Evolutionary conservation across 164 flowering plant species (phyloP).

Genomic region (Chimonanthus praecox): DNA sequence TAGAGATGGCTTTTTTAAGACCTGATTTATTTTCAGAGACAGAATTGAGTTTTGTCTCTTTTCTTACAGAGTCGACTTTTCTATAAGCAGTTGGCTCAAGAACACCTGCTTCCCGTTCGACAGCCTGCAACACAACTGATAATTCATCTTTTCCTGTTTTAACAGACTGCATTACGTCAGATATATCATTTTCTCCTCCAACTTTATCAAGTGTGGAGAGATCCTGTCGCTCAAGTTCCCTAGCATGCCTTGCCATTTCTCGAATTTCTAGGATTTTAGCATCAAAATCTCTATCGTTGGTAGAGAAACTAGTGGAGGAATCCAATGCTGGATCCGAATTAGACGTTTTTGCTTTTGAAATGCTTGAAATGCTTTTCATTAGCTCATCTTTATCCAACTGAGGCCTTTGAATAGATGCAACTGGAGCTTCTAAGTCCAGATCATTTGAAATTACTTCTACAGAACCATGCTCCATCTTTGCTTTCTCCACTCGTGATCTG

Average conservation of each 20-base stretch:
- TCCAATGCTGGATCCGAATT: conserved; percentile 14
- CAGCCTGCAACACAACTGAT: not conserved
- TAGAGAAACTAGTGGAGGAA: conserved; percentile 15
- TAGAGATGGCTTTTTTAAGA: not conserved
- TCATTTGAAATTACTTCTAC: conserved; percentile 32
- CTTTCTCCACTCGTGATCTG: conserved; percentile 53
- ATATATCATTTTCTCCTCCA: conserved; percentile 18
- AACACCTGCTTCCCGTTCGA: not conserved
- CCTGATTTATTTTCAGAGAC: not conserved
- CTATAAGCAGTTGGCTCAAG: not conserved
- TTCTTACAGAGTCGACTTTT: not conserved
- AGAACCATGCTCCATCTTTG: conserved; percentile 36
- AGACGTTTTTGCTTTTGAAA: conserved; percentile 32
- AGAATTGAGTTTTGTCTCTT: not conserved
- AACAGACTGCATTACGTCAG: not conserved
- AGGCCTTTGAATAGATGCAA: conserved; percentile 42
- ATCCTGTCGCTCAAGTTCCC: conserved; percentile 38
- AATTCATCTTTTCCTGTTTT: conserved; percentile 13
- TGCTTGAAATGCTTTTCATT: conserved; percentile 39
- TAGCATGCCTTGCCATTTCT: conserved; percentile 58
- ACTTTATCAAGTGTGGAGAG: conserved; percentile 10
- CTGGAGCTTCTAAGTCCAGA: conserved; percentile 10
- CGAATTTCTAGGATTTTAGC: conserved; percentile 50
- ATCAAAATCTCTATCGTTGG: conserved; percentile 17
- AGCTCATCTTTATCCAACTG: conserved; percentile 59